Evolutionary conservation across 75 land plant species (phyloP).

Genomic region (Cupressus sempervirens): DNA sequence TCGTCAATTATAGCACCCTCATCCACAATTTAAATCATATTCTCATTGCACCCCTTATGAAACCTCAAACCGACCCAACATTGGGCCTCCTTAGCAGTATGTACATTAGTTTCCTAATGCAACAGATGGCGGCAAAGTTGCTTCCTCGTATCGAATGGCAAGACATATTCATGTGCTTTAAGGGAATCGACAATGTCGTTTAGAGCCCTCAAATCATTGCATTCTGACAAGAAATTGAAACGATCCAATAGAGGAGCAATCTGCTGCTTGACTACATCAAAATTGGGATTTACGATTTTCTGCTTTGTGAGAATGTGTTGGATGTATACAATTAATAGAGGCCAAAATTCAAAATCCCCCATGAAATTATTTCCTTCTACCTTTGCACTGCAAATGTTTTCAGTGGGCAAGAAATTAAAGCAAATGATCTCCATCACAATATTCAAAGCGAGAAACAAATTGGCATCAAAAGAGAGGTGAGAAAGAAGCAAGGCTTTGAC

Average conservation of each 20-base stretch:
- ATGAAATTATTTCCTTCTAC: no score
- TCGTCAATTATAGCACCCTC: constrained; percentile 17
- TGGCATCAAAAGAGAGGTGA: no score
- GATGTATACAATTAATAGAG: no score
- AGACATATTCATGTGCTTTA: background rate
- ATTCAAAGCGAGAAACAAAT: no score
- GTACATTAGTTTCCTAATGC: background rate
- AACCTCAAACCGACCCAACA: background rate
- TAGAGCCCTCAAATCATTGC: constrained; percentile 15
- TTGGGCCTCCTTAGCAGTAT: background rate
- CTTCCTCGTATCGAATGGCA: constrained; percentile 14
- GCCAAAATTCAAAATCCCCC: no score
- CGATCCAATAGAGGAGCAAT: constrained; percentile 21
- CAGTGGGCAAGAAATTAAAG: no score
- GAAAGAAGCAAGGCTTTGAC: no score
- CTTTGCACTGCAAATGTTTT: no score
- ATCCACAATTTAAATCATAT: constrained; percentile 15
- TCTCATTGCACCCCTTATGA: constrained; percentile 7
- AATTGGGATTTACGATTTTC: no score
- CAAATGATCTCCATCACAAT: no score
- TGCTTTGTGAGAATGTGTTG: no score
- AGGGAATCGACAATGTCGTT: constrained; percentile 5
- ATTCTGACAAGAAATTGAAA: constrained; percentile 17
- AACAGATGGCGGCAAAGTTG: background rate
- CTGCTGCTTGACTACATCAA: no score